A percentile compares a stretch with the other conserved stretches of the same genome.
phyloP scores from a whole-genome alignment of 352 stramenopile species.

The Phytophthora sp. region DNA sequence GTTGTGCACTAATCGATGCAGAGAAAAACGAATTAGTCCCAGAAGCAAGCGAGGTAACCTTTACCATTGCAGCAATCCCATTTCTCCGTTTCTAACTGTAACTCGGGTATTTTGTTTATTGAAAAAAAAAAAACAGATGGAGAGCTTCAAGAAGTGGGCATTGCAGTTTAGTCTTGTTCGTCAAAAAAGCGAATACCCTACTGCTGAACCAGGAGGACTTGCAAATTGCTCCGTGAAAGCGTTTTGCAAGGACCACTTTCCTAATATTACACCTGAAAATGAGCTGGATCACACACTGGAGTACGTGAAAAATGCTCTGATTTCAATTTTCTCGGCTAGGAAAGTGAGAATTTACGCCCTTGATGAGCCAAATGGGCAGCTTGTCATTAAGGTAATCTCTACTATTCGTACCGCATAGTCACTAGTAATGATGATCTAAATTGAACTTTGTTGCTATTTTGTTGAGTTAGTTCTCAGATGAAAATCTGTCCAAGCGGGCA shows the following conservation, averaged over 20 bases:
- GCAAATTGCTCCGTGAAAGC: conserved; percentile 68
- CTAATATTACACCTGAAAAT: conserved; percentile 77
- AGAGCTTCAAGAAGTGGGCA: conserved; percentile 80
- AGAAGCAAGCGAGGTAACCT: conserved; percentile 49
- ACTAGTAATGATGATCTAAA: no score
- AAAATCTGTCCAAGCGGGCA: conserved; percentile 48
- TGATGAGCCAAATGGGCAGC: conserved; percentile 39
- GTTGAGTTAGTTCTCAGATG: conserved; percentile 59
- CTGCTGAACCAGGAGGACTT: conserved; percentile 42
- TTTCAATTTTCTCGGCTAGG: conserved; percentile 57
- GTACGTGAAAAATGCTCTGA: conserved; percentile 64
- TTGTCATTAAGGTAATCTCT: conserved; percentile 68
- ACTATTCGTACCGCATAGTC: background rate
- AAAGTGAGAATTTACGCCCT: conserved; percentile 71
- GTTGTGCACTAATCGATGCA: conserved; percentile 41
- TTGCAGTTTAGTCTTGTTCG: conserved; percentile 64
- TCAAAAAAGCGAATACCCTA: conserved; percentile 45
- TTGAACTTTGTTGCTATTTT: conserved; percentile 1
- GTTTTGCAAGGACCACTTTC: conserved; percentile 80
- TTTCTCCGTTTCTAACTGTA: background rate
- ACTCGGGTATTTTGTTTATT: background rate
- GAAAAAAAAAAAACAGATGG: conserved; percentile 36
- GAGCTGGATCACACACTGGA: conserved; percentile 82
- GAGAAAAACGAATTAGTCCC: conserved; percentile 44
- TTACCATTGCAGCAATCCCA: background rate